Percentiles rank a stretch among this genome's conserved stretches.
These are phyloP conservation scores for Fusarium sulawesiense DNA, from an alignment of 2,329 filamentous ascomycete genomes.

Conservation along the genomic window DNA sequence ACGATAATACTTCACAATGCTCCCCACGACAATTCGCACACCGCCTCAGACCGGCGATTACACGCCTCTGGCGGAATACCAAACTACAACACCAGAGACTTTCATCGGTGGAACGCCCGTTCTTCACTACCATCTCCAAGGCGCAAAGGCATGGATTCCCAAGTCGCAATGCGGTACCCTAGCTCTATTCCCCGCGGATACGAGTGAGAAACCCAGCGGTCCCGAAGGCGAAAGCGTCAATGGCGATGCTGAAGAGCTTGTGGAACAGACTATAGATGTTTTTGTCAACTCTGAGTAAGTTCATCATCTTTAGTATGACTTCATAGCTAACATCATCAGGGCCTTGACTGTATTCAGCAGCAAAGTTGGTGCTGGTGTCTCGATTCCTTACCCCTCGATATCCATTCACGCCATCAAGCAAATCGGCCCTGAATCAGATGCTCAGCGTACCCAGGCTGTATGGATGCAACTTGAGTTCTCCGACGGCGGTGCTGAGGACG, in stretches of 20 bases:
- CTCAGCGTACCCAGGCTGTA: slow-evolving; percentile 60
- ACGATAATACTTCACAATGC: slow-evolving; percentile 43
- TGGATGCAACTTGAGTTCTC: slow-evolving; percentile 77
- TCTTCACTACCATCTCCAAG: slow-evolving; percentile 71
- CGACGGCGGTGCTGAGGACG: slow-evolving; percentile 67
- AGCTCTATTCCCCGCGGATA: slow-evolving; percentile 62
- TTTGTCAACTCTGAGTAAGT: slow-evolving; percentile 70
- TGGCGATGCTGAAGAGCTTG: slow-evolving; percentile 52
- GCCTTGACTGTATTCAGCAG: slow-evolving; percentile 72
- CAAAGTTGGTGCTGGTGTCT: slow-evolving; percentile 67
- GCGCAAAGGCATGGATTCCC: slow-evolving; percentile 68
- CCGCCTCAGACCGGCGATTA: slow-evolving; percentile 70
- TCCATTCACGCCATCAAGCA: slow-evolving; percentile 80
- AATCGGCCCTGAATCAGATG: slow-evolving; percentile 55
- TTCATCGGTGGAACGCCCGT: slow-evolving; percentile 79
- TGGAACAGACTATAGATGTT: slow-evolving; percentile 64
- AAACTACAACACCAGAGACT: slow-evolving; percentile 76
- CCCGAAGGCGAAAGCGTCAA: slow-evolving; percentile 39
- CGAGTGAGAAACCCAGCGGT: slow-evolving; percentile 46
- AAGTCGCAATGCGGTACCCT: slow-evolving; percentile 65
- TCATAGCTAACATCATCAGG: slow-evolving; percentile 36
- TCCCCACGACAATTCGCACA: slow-evolving; percentile 66
- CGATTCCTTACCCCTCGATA: slow-evolving; percentile 79
- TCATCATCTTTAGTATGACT: neutral
- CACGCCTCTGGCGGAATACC: slow-evolving; percentile 74